Conservation (phyloP, 192 early-diverging fungal species). For the Cladochytrium replicatum region DNA sequence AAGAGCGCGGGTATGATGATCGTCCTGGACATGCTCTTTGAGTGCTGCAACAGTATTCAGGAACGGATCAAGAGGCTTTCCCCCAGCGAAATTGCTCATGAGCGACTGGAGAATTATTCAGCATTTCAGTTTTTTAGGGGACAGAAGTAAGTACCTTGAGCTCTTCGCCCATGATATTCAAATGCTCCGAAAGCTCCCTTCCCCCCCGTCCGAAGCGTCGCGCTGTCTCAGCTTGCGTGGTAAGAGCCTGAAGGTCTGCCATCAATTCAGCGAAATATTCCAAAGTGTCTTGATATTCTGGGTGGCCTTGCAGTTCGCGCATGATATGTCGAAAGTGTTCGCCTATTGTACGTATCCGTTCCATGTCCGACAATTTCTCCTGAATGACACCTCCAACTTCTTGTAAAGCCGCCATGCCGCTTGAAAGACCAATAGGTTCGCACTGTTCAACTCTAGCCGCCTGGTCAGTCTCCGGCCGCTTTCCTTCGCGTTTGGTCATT, state of each 20-base stretch:
- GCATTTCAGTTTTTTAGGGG: neutral
- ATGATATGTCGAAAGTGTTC: neutral
- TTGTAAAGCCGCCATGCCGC: too few species aligned
- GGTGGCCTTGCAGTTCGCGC: neutral
- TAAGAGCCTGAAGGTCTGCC: neutral
- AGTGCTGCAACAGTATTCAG: conserved; percentile 7
- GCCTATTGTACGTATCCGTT: too few species aligned
- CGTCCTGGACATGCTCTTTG: conserved; percentile 8
- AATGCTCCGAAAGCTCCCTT: conserved; percentile 10
- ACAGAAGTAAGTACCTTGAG: conserved; percentile 14
- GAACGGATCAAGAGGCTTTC: conserved; percentile 8
- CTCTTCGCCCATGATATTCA: conserved; percentile 8
- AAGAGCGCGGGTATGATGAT: conserved; percentile 8
- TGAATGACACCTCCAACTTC: too few species aligned
- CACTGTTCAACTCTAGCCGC: too few species aligned
- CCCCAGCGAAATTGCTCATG: conserved; percentile 9
- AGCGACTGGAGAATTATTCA: conserved; percentile 7
- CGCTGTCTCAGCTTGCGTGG: neutral
- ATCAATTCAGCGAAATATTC: neutral
- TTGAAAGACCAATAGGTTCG: too few species aligned
- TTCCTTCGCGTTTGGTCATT: too few species aligned
- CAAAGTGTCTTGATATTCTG: neutral
- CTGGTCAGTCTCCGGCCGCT: too few species aligned
- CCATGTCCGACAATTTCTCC: too few species aligned
- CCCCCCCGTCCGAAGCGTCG: neutral